Percentiles rank a stretch among this genome's conserved stretches.
Conservation (phyloP, 2,329 filamentous ascomycete genomes). For the Pseudocercospora fuligena region DNA sequence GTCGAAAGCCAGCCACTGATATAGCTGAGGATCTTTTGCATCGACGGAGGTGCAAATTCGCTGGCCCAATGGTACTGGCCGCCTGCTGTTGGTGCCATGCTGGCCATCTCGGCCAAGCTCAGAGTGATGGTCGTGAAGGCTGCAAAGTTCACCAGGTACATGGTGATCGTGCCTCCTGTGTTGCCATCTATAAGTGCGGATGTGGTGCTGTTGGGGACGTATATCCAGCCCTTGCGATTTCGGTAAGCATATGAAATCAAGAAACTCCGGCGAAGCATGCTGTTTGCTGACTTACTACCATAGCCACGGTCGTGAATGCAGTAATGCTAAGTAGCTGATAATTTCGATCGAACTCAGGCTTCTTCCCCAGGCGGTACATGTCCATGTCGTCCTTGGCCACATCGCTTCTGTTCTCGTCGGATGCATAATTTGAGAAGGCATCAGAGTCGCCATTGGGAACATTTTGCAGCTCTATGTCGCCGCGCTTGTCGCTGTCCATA, state of each 20-base stretch:
- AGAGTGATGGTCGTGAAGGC: conserved; percentile 4
- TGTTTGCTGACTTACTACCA: not conserved
- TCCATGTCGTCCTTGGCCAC: not conserved
- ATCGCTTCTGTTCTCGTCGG: not conserved
- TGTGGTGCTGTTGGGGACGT: not conserved
- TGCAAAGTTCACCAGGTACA: conserved; percentile 4
- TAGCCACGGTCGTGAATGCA: conserved; percentile 1
- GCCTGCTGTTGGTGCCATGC: conserved; percentile 5
- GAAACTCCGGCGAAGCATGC: not conserved
- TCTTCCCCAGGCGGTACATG: conserved; percentile 5
- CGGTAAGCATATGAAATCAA: not conserved
- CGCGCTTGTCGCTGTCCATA: not conserved
- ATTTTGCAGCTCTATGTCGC: not conserved
- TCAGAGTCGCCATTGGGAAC: not conserved
- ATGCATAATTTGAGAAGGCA: not conserved
- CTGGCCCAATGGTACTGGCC: not conserved
- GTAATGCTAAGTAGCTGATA: conserved; percentile 6
- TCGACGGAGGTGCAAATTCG: conserved; percentile 13
- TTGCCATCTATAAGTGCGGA: not conserved
- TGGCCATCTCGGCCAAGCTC: conserved; percentile 3
- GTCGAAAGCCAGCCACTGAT: conserved; percentile 25
- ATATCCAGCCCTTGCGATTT: not conserved
- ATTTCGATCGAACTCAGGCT: conserved; percentile 1
- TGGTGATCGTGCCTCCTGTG: conserved; percentile 5
- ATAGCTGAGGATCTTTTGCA: conserved; percentile 18